These are phyloP conservation scores for Chlamydomonas asymmetrica DNA, from an alignment of 139 green algal species.

Conservation along the genomic window DNA sequence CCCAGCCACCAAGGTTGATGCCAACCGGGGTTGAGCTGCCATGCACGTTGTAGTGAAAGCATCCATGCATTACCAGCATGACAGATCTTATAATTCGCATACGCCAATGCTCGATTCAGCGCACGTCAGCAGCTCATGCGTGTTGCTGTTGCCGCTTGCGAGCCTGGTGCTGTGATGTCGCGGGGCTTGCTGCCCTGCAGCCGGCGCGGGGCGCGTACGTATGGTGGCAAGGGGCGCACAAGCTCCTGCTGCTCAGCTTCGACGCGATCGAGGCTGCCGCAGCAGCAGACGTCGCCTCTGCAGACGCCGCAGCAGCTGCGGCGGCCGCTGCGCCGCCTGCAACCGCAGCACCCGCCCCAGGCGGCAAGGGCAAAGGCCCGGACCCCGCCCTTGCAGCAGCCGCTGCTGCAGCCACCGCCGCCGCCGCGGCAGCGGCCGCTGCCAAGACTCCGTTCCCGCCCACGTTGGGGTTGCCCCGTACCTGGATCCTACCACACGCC, in stretches of 20 bases:
- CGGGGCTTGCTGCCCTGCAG: too few species aligned
- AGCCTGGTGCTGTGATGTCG: too few species aligned
- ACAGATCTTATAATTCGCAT: too few species aligned
- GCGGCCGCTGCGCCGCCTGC: not conserved
- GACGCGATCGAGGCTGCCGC: not conserved
- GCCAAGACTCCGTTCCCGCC: not conserved
- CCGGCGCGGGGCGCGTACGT: conserved; percentile 42
- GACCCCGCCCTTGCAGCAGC: not conserved
- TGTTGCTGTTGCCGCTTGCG: too few species aligned
- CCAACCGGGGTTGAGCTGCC: too few species aligned
- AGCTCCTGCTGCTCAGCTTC: conserved; percentile 36
- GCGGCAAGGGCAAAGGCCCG: not conserved
- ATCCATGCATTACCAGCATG: not conserved
- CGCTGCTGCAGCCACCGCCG: not conserved
- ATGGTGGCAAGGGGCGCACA: conserved; percentile 45
- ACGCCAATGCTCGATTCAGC: too few species aligned
- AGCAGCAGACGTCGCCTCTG: not conserved
- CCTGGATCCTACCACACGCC: conserved; percentile 43
- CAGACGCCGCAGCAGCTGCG: not conserved
- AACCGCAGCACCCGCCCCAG: not conserved
- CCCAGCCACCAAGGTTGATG: too few species aligned
- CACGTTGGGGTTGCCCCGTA: not conserved
- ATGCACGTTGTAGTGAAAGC: not conserved
- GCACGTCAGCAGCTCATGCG: too few species aligned
- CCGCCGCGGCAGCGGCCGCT: not conserved